Evolutionary conservation across 1,139 yeast genomes (phyloP).

Genomic region (Saccharomyces hybrid): DNA sequence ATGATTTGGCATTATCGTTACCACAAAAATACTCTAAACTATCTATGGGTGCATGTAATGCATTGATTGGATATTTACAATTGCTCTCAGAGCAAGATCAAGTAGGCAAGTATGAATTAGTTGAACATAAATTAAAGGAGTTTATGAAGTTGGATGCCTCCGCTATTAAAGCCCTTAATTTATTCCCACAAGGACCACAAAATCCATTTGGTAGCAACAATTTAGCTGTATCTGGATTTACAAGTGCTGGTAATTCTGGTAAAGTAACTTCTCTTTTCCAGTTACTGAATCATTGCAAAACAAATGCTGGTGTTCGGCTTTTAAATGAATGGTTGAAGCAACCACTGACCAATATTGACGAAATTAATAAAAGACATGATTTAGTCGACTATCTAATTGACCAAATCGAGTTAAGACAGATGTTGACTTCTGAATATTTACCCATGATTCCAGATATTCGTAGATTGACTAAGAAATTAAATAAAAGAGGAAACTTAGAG

Average conservation of each 20-base stretch:
- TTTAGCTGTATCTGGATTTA: conserved; percentile 8
- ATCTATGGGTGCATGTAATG: conserved; percentile 34
- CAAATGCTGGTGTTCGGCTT: conserved; percentile 76
- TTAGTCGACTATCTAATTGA: conserved; percentile 67
- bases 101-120: conserved; percentile 47
- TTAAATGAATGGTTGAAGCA: conserved; percentile 93
- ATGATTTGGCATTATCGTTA: conserved; percentile 50
- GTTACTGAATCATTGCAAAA: conserved; percentile 76
- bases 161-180: conserved; percentile 78
- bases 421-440: conserved; percentile 59
- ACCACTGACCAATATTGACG: conserved; percentile 60
- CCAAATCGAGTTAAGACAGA: conserved; percentile 58
- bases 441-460: conserved; percentile 75
- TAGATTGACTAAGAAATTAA: conserved; percentile 60
- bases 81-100: conserved; percentile 48
- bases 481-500: conserved; percentile 53
- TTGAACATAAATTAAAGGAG: conserved; percentile 60
- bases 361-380: conserved; percentile 59
- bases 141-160: conserved; percentile 88
- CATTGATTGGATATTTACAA: conserved; percentile 43
- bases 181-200: conserved; percentile 50
- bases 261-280: conserved; percentile 68
- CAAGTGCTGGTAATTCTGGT: conserved; percentile 36
- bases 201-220: conserved; percentile 18
- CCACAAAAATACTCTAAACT: conserved; percentile 36